Evolutionary conservation across 345 rosid species (phyloP).

Genomic region (Syzygium jambos): DNA sequence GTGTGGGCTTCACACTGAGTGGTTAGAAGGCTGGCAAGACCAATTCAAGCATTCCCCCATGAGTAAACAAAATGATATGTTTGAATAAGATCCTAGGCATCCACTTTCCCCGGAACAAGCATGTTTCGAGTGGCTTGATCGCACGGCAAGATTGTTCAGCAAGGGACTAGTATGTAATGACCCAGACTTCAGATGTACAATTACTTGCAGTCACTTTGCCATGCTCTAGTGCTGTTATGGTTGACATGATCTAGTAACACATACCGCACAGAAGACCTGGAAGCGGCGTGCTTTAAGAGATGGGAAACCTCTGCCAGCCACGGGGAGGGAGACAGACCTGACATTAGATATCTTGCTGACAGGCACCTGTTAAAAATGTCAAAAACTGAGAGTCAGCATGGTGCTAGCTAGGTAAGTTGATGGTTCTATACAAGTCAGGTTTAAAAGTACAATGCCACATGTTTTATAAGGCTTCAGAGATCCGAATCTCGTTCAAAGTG

Average conservation of each 20-base stretch:
- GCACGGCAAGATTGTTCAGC: background rate
- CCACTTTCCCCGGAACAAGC: background rate
- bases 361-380: conserved; percentile 14
- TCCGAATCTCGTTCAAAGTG: background rate
- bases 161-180: background rate
- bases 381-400: background rate
- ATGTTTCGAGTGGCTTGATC: fast-evolving
- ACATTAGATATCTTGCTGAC: conserved; percentile 9
- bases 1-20: background rate
- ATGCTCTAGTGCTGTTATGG: background rate
- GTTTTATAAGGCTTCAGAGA: background rate
- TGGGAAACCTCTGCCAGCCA: conserved; percentile 20
- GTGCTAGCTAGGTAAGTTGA: background rate
- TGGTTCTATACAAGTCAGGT: background rate
- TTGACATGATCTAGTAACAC: background rate
- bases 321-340: conserved; percentile 21
- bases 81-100: background rate
- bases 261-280: conserved; percentile 35
- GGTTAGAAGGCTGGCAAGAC: background rate
- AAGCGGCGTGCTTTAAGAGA: conserved; percentile 23
- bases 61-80: background rate
- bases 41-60: background rate
- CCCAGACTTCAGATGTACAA: background rate
- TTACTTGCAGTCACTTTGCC: background rate
- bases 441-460: too few relatives aligned